These are phyloP conservation scores for Apiospora arundinis DNA, from an alignment of 2,329 filamentous ascomycete genomes.

Conservation along the genomic window DNA sequence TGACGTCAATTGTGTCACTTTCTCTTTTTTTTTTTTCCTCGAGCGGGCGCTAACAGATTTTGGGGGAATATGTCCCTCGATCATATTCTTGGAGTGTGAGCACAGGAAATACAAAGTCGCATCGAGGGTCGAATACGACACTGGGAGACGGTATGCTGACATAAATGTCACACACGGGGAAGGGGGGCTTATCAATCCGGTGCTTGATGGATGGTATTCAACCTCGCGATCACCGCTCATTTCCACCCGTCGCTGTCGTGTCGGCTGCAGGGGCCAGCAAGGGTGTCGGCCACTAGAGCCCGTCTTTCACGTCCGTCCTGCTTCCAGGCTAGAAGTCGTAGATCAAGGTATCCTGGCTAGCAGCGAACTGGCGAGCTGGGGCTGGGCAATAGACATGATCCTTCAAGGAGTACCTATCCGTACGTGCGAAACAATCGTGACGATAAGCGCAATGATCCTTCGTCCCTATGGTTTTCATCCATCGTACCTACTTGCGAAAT, in stretches of 20 bases:
- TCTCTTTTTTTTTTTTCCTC: background rate
- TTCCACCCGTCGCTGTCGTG: slow-evolving; percentile 16
- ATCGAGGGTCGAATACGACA: background rate
- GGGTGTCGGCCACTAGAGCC: slow-evolving; percentile 8
- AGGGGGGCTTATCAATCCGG: background rate
- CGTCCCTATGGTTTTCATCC: background rate
- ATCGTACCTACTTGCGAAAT: background rate
- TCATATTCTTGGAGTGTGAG: background rate
- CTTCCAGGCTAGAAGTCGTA: background rate
- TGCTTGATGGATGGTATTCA: slow-evolving; percentile 12
- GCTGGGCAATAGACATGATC: background rate
- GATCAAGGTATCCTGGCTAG: background rate
- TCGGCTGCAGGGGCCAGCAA: slow-evolving; percentile 4
- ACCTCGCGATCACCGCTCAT: slow-evolving; percentile 1
- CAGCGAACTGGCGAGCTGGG: background rate
- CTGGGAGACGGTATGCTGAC: background rate
- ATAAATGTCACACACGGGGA: background rate
- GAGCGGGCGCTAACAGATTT: background rate
- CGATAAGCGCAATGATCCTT: background rate
- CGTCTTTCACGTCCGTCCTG: background rate
- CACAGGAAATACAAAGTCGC: background rate
- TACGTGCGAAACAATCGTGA: background rate
- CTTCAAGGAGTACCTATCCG: background rate
- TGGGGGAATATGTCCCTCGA: background rate
- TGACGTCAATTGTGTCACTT: slow-evolving; percentile 4